These are phyloP conservation scores for Barnettozyma wickerhamii DNA, from an alignment of 805 yeast species.

Conservation along the genomic window DNA sequence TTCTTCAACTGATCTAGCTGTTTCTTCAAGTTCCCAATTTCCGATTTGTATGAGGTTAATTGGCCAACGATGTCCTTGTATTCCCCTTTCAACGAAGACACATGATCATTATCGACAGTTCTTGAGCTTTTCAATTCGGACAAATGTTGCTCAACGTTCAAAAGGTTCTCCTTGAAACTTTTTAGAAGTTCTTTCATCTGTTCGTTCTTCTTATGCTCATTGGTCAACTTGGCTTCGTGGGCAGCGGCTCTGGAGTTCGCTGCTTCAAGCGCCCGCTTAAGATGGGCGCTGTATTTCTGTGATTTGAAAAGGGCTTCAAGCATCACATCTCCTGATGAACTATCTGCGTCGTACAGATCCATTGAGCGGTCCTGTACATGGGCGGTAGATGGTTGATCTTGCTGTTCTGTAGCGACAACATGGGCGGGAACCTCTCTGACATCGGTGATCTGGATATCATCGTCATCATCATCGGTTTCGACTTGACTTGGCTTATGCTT, in stretches of 20 bases:
- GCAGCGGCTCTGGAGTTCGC: conserved; percentile 25
- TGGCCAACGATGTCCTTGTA: conserved; percentile 15
- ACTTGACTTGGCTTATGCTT: neutral
- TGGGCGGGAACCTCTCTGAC: conserved; percentile 25
- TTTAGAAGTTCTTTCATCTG: conserved; percentile 21
- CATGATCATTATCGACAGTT: conserved; percentile 16
- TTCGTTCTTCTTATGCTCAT: conserved; percentile 21
- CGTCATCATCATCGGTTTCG: conserved; percentile 17
- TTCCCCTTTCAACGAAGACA: conserved; percentile 24
- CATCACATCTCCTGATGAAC: conserved; percentile 31
- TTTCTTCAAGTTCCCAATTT: conserved; percentile 19
- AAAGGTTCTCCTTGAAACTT: conserved; percentile 21
- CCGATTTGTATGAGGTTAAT: conserved; percentile 21
- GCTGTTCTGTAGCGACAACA: neutral
- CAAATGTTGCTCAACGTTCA: conserved; percentile 21
- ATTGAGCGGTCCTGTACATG: neutral
- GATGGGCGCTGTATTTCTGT: conserved; percentile 30
- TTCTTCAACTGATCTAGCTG: conserved; percentile 25
- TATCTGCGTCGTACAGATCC: conserved; percentile 2
- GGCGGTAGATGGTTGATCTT: neutral
- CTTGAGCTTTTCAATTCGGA: conserved; percentile 23
- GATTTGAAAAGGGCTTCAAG: conserved; percentile 37
- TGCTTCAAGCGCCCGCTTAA: conserved; percentile 30
- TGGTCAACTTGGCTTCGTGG: conserved; percentile 23
- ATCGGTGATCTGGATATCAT: conserved; percentile 39